Conservation (phyloP, 306 rosid species). For the Sphenostylis stenocarpa region DNA sequence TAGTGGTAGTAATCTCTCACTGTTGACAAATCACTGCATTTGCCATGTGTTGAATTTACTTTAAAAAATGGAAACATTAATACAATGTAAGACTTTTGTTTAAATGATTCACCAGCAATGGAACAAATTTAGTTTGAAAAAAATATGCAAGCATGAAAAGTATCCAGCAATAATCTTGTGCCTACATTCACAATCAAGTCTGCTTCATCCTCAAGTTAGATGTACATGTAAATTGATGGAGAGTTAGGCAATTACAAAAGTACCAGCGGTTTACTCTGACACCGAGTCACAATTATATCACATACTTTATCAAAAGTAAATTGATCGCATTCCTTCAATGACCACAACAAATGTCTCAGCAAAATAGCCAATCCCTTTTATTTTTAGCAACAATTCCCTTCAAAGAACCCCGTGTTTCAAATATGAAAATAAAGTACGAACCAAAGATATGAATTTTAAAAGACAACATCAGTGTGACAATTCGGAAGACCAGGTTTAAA, state of each 20-base stretch:
- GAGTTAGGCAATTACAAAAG: constrained; percentile 6
- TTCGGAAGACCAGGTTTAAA: neutral
- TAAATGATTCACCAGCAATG: neutral
- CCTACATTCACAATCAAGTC: neutral
- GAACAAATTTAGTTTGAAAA: constrained; percentile 18
- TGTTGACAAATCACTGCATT: neutral
- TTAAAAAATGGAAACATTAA: constrained; percentile 10
- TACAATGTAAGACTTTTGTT: neutral
- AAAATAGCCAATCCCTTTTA: constrained; percentile 1
- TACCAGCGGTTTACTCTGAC: neutral
- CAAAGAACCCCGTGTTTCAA: constrained; percentile 5
- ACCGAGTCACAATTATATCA: constrained; percentile 13
- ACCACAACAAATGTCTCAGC: neutral
- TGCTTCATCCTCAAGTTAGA: neutral
- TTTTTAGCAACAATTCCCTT: neutral
- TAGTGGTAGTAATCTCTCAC: neutral
- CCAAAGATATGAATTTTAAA: neutral
- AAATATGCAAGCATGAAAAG: constrained; percentile 16
- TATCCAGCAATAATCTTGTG: neutral
- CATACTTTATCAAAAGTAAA: constrained; percentile 4
- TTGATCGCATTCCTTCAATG: constrained; percentile 20
- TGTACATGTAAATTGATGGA: neutral
- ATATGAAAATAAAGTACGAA: neutral
- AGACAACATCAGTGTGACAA: neutral
- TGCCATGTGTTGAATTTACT: neutral